phyloP scores from a whole-genome alignment of 2,329 filamentous ascomycete genomes.

The Aureobasidium sp. region DNA sequence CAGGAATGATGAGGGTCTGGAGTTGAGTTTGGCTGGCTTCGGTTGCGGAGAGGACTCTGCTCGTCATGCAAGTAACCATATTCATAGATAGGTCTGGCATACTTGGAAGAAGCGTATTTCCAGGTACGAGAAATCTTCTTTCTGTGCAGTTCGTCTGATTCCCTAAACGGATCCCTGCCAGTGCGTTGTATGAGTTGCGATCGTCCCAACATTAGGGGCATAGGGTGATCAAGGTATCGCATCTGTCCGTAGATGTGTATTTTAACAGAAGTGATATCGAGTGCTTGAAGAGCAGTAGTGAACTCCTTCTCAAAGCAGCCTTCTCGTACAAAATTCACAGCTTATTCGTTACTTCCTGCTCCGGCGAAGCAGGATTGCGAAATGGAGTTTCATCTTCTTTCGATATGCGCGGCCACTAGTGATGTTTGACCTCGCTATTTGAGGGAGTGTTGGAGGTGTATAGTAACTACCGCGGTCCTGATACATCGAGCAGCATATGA shows the following conservation, averaged over 20 bases:
- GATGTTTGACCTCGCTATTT: no score
- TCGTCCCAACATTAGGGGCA: not conserved
- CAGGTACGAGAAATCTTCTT: not conserved
- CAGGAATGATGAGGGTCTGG: not conserved
- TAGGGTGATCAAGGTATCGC: not conserved
- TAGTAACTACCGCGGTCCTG: not conserved
- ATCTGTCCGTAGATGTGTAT: not conserved
- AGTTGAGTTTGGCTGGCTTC: no score
- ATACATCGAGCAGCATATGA: not conserved
- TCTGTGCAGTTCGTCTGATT: not conserved
- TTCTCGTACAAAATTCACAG: not conserved
- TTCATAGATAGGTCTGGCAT: not conserved
- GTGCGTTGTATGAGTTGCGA: not conserved
- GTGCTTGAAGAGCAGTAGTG: not conserved
- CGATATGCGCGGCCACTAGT: no score
- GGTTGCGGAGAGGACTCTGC: not conserved
- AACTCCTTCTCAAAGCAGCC: not conserved
- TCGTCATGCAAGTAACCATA: not conserved
- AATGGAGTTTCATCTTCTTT: no score
- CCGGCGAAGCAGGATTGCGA: not conserved
- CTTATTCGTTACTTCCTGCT: not conserved
- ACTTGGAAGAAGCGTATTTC: not conserved
- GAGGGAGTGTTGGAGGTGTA: no score
- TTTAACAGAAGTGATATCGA: not conserved
- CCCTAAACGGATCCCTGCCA: not conserved